Evolutionary conservation across 768 basidiomycete species (phyloP).

Genomic region (Russula sp.): DNA sequence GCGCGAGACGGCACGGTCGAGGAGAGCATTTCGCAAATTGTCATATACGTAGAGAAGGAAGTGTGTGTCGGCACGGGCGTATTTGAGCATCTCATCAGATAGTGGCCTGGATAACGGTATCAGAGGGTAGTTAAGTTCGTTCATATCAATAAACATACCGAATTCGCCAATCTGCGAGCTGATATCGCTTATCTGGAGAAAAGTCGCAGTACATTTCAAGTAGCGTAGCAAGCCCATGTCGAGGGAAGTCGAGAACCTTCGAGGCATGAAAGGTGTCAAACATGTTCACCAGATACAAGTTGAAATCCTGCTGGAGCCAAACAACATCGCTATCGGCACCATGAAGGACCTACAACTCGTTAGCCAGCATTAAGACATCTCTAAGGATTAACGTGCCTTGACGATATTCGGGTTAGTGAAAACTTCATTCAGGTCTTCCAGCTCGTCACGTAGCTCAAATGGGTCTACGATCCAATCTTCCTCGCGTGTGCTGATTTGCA

Average conservation of each 20-base stretch:
- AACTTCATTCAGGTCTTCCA: conserved; percentile 72
- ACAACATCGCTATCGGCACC: conserved; percentile 91
- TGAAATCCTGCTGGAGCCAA: conserved; percentile 96
- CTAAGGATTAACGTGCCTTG: conserved; percentile 50
- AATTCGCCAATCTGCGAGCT: conserved; percentile 96
- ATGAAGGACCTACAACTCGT: conserved; percentile 67
- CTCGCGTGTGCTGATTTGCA: conserved; percentile 82
- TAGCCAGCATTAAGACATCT: neutral
- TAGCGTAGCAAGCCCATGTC: conserved; percentile 77
- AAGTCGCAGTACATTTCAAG: conserved; percentile 89
- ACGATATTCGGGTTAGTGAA: conserved; percentile 80
- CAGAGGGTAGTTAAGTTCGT: neutral
- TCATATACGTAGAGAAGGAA: conserved; percentile 92
- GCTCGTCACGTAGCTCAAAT: conserved; percentile 64
- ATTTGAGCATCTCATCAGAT: conserved; percentile 81
- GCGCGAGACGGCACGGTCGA: conserved; percentile 53
- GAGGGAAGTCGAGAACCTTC: conserved; percentile 75
- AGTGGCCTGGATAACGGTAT: conserved; percentile 49
- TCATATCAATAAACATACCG: conserved; percentile 40
- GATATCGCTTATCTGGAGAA: conserved; percentile 90
- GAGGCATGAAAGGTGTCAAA: conserved; percentile 98
- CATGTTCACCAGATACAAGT: conserved; percentile 88
- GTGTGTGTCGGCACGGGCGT: conserved; percentile 95
- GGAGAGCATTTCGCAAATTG: conserved; percentile 77
- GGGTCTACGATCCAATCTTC: conserved; percentile 87